A percentile compares a stretch with the other conserved stretches of the same genome.
phyloP scores from a whole-genome alignment of 2,329 filamentous ascomycete species.

The Anisogramma anomala region DNA sequence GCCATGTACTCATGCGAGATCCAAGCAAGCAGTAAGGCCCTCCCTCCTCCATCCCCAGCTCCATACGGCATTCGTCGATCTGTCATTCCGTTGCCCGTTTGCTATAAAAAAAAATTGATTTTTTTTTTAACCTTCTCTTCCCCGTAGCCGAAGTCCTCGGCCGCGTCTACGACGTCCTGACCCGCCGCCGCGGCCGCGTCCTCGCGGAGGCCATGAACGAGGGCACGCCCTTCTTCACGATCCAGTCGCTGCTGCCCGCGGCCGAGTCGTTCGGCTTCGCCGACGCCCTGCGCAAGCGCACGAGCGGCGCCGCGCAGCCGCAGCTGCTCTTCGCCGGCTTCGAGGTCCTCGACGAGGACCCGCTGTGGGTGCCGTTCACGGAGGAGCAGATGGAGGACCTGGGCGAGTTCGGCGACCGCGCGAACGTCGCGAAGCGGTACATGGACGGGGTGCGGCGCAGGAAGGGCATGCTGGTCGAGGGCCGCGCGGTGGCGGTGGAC shows the following conservation, averaged over 20 bases:
- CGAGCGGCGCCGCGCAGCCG: slow-evolving; percentile 78
- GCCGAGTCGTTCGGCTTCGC: slow-evolving; percentile 93
- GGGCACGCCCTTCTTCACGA: slow-evolving; percentile 92
- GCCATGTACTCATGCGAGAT: slow-evolving; percentile 99
- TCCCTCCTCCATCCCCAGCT: not conserved
- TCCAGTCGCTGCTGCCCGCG: slow-evolving; percentile 76
- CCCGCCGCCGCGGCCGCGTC: slow-evolving; percentile 78
- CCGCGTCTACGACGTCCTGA: slow-evolving; percentile 95
- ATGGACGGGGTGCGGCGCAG: slow-evolving; percentile 78
- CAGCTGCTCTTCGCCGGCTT: slow-evolving; percentile 91
- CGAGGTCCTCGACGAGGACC: slow-evolving; percentile 87
- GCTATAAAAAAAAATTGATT: no score
- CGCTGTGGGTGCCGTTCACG: slow-evolving; percentile 93
- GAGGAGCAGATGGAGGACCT: slow-evolving; percentile 95
- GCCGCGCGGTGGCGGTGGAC: slow-evolving; percentile 64
- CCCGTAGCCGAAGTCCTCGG: slow-evolving; percentile 72
- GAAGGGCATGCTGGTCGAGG: slow-evolving; percentile 81
- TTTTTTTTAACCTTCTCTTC: slow-evolving; percentile 14
- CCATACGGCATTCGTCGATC: slow-evolving; percentile 3
- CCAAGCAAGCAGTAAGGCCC: slow-evolving; percentile 66
- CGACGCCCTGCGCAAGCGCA: slow-evolving; percentile 93
- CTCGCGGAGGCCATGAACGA: slow-evolving; percentile 87
- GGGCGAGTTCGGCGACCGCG: slow-evolving; percentile 81
- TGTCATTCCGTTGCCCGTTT: slow-evolving; percentile 13
- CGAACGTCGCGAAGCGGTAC: slow-evolving; percentile 94